Percentiles rank a stretch among this genome's conserved stretches.
Conservation (phyloP, 495 filamentous ascomycete genomes). For the Aspergillus baeticus region DNA sequence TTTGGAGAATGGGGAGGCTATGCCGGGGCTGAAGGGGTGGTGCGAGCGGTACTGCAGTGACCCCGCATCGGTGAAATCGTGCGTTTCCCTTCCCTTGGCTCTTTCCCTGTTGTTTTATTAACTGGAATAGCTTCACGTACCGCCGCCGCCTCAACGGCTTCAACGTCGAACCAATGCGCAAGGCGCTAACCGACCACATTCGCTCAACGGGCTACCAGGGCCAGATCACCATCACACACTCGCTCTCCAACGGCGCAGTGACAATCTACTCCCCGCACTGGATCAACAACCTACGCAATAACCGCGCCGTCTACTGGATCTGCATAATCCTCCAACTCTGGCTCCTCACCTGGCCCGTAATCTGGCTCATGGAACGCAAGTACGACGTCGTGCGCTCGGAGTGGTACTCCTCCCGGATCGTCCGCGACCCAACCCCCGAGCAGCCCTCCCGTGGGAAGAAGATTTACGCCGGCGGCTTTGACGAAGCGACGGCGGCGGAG, state of each 20-base stretch:
- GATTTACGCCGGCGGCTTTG: slow-evolving; percentile 27
- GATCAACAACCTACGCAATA: slow-evolving; percentile 42
- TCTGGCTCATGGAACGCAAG: slow-evolving; percentile 40
- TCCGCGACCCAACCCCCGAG: slow-evolving; percentile 3
- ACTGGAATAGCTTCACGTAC: slow-evolving; percentile 39
- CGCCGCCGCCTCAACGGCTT: slow-evolving; percentile 37
- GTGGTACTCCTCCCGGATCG: slow-evolving; percentile 32
- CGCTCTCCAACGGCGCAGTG: slow-evolving; percentile 27
- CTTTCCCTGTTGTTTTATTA: background rate
- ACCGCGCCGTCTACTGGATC: slow-evolving; percentile 34
- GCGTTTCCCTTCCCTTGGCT: slow-evolving; percentile 14
- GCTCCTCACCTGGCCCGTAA: slow-evolving; percentile 45
- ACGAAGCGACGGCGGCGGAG: slow-evolving; percentile 30
- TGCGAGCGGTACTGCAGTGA: slow-evolving; percentile 42
- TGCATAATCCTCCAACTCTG: slow-evolving; percentile 45
- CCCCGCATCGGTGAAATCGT: slow-evolving; percentile 42
- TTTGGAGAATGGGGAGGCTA: slow-evolving; percentile 12
- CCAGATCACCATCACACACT: slow-evolving; percentile 22
- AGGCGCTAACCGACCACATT: slow-evolving; percentile 37
- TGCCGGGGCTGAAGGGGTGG: slow-evolving; percentile 31
- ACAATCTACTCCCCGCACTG: slow-evolving; percentile 48
- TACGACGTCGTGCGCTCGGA: slow-evolving; percentile 35
- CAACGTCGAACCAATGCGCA: slow-evolving; percentile 27
- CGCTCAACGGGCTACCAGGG: slow-evolving; percentile 44
- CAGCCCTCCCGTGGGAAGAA: slow-evolving; percentile 4